Evolutionary conservation across 2,329 filamentous ascomycete species (phyloP), one percentile per base, ranked within the genome.

Genomic region (Hypoxylon sp.): DNA sequence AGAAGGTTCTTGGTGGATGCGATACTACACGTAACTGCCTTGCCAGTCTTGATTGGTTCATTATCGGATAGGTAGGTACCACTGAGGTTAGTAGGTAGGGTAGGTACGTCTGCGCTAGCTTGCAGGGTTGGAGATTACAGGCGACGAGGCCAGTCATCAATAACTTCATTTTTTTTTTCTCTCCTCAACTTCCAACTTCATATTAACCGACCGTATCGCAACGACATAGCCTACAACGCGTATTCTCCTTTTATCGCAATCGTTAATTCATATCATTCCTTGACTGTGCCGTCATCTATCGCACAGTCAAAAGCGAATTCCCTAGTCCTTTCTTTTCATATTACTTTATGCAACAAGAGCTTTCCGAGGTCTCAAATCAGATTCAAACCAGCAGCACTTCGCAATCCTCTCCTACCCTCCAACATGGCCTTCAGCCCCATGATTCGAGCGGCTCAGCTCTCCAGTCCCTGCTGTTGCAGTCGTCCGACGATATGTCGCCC

Each of bases 331-430:
- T 66, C 63, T 60, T 64, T 60, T n/a, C 67, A 70, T 69, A 69
- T 69, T 77, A 71, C 82, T 86, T 80, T 83, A 87, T 87, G 83
- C 83, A 85, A 76, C 76, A 74, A 79, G 80, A 78, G 77, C 75
- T 74, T 65, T 69, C 65, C 60, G 72, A 72, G 56, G 64, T 70
- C 61, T 61, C 59, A 52, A 55, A 58, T 37, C 52, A 63, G 44
- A 51, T 54, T 58, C 65, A 63, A 51, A 48, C 43, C 12, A 59
- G 44, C 61, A 71, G 62, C 69, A 67, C 64, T 62, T 57, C 72
- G 55, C 60, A 67, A 48, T 62, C 65, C 51, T 50, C 69, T 27
- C 55, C 69, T 37, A 46, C 59, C 60, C 51, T 71, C 60, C 81
- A 86, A 78, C 69, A 86, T 87, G 83, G 83, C 81, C 72, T 73